Conservation (phyloP, 257 asterid genomes). For the Forsythia suspensa region DNA sequence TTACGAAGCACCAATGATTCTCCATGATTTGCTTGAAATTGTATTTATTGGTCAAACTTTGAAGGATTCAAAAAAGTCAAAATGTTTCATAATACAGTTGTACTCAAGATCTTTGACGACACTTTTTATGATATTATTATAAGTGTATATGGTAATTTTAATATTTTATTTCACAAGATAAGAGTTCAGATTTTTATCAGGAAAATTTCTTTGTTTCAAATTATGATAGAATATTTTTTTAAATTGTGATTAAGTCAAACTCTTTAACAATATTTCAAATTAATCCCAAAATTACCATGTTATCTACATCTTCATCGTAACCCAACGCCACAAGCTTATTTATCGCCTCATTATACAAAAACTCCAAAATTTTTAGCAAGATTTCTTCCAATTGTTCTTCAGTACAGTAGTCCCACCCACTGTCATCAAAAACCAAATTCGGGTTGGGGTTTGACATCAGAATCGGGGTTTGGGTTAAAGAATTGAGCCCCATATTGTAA, state of each 20-base stretch:
- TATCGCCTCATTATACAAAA: slow-evolving; percentile 61
- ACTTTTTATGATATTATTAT: not conserved
- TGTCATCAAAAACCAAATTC: slow-evolving; percentile 42
- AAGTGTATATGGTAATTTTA: too few relatives aligned
- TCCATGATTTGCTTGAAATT: too few relatives aligned
- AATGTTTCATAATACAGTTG: not conserved
- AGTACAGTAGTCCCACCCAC: slow-evolving; percentile 64
- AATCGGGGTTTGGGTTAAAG: slow-evolving; percentile 23
- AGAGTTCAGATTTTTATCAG: too few relatives aligned
- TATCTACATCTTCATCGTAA: slow-evolving; percentile 23
- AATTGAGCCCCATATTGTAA: slow-evolving; percentile 33
- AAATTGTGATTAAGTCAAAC: too few relatives aligned
- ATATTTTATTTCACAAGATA: too few relatives aligned
- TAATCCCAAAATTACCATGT: too few relatives aligned
- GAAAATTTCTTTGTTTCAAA: too few relatives aligned
- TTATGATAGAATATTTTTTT: too few relatives aligned
- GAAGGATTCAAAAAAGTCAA: not conserved
- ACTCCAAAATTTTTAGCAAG: slow-evolving; percentile 59
- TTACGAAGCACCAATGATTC: too few relatives aligned
- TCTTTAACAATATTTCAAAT: too few relatives aligned
- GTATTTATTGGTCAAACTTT: not conserved
- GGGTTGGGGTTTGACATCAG: slow-evolving; percentile 19
- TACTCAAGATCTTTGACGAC: not conserved
- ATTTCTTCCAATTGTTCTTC: slow-evolving; percentile 75
- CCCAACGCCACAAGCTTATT: slow-evolving; percentile 60